These are phyloP conservation scores for Leccinellum rugosiceps DNA, from an alignment of 768 basidiomycete species.

Conservation along the genomic window DNA sequence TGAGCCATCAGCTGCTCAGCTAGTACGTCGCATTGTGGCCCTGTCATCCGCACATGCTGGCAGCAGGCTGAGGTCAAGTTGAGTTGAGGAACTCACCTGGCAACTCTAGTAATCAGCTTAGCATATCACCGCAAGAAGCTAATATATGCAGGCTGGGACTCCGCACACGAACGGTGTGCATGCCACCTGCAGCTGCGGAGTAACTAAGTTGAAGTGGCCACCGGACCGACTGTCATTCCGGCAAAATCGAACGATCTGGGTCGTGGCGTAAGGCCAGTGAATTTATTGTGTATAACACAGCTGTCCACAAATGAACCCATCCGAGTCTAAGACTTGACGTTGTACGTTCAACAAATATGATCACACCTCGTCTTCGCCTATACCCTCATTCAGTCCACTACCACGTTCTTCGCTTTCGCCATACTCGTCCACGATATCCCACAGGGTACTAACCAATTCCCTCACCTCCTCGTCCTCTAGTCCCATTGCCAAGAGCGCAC, in stretches of 20 bases:
- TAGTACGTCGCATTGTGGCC: background rate
- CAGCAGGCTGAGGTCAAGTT: background rate
- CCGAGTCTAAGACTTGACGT: background rate
- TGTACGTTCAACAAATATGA: background rate
- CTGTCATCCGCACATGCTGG: too few relatives aligned
- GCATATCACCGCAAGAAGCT: background rate
- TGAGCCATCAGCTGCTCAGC: background rate
- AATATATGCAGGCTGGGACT: background rate
- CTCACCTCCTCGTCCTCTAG: constrained; percentile 54
- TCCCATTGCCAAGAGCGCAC: constrained; percentile 34
- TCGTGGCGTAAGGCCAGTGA: background rate
- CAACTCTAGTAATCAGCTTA: background rate
- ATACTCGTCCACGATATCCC: constrained; percentile 53
- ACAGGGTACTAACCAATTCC: constrained; percentile 55
- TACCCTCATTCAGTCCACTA: constrained; percentile 15
- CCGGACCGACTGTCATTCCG: background rate
- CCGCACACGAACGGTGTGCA: background rate
- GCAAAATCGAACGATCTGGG: background rate
- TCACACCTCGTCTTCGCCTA: constrained; percentile 24
- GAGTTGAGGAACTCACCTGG: background rate
- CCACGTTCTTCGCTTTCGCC: constrained; percentile 26
- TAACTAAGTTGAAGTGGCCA: background rate
- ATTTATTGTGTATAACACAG: background rate
- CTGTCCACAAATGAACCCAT: background rate
- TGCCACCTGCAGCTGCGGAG: background rate